Evolutionary conservation across 2,329 filamentous ascomycete species (phyloP).

Genomic region (Xylaria sp.): DNA sequence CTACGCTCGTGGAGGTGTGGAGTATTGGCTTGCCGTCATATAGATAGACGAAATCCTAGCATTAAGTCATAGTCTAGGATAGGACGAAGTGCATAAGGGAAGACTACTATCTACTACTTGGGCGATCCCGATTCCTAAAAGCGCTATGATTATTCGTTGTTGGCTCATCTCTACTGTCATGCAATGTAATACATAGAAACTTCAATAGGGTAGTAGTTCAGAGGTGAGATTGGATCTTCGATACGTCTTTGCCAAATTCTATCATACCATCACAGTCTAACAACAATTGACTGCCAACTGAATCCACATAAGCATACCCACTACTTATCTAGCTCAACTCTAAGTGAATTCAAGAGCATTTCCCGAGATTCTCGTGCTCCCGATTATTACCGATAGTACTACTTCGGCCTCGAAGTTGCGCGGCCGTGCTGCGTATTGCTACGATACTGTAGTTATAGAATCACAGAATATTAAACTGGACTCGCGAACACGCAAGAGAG

Average conservation of each 20-base stretch:
- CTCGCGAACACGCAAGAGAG: neutral
- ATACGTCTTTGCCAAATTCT: too few relatives aligned
- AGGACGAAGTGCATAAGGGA: neutral
- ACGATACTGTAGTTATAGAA: neutral
- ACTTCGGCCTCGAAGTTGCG: neutral
- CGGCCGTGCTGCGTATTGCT: neutral
- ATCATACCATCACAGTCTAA: too few relatives aligned
- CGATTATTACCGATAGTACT: neutral
- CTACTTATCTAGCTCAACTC: neutral
- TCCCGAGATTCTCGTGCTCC: neutral
- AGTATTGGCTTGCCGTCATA: neutral
- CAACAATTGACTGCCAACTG: neutral
- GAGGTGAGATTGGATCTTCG: too few relatives aligned
- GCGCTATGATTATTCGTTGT: too few relatives aligned
- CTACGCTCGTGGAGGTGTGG: slow-evolving; percentile 1
- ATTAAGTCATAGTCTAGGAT: neutral
- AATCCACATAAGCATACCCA: neutral
- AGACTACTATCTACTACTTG: neutral
- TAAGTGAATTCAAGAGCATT: too few relatives aligned
- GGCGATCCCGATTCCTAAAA: too few relatives aligned
- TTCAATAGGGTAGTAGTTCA: too few relatives aligned
- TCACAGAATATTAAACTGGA: neutral
- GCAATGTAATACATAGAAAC: too few relatives aligned
- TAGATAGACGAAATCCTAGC: neutral
- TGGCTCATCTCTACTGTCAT: too few relatives aligned